Base-by-base conservation (phyloP, 805 yeast species). In the Zygoascus ofunaensis region DNA sequence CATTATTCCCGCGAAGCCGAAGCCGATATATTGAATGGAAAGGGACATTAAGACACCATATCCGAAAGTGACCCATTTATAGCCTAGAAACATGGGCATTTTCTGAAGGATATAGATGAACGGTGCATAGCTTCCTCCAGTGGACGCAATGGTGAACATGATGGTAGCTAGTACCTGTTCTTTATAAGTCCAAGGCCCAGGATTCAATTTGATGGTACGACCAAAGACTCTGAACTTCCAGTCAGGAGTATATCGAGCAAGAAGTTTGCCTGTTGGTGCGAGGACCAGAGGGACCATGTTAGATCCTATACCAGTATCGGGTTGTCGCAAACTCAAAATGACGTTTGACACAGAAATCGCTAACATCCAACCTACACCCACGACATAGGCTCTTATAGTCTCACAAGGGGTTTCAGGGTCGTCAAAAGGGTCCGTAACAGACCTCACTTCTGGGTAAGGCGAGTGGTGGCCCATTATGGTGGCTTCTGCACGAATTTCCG, bases 151-250 rank as follows among this genome's bases (percentile, higher is more conserved):
- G 24, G 40, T 44, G 20, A 49, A 38, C 24, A 49, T 49, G 15
- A 49, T 47, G n/a, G 83, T 73, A 7, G 79, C 64, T 46, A 79
- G 67, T 80, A 77, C 76, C 57, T 79, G 84, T 54, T 79, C 85
- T 55, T 79, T 79, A 49, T 59, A 64, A 36, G 67, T 64, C 79
- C 81, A 79, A 15, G 80, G 80, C 7, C 82, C 80, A 4, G 82
- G 81, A 54, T 56, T 77, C 47, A 76, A 60, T 8, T 68, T 64
- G 46, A 60, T 54, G 52, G 68, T 63, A 22, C 55, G 62, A 42
- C 78, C 72, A 34, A 55, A 49, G 40, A 68, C 24, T 4, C 60
- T 64, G 52, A 74, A 55, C 3, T 70, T 66, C 63, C 64, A 65
- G 44, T 70, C 71, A 23, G 82, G 81, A 15, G 75, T 46, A 66